phyloP scores from a whole-genome alignment of 371 early-diverging fungal genomes.

The Zychaea mexicana region DNA sequence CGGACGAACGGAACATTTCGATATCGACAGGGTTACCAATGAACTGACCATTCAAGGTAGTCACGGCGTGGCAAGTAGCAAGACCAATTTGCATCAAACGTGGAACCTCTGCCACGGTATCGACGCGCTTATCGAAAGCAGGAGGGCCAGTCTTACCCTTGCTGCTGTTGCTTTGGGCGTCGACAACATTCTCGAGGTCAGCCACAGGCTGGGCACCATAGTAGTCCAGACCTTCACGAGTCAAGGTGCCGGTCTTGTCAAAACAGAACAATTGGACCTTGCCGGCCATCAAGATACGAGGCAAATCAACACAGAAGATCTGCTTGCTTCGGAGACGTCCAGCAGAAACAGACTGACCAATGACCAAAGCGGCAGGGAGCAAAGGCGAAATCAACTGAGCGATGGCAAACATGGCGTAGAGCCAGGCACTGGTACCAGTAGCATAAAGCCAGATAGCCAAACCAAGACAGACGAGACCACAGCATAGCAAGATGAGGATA shows the following conservation, averaged over 20 bases:
- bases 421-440: slow-evolving; percentile 52
- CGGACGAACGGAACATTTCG: slow-evolving; percentile 85
- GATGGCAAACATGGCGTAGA: slow-evolving; percentile 73
- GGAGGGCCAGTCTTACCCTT: slow-evolving; percentile 1
- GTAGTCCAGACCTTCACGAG: slow-evolving; percentile 66
- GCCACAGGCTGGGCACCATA: slow-evolving; percentile 46
- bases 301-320: slow-evolving; percentile 78
- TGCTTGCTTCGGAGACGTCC: slow-evolving; percentile 64
- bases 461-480: slow-evolving; percentile 57
- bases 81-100: slow-evolving; percentile 63
- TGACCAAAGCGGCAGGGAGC: slow-evolving; percentile 60
- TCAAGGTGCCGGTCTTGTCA: slow-evolving; percentile 69
- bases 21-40: slow-evolving; percentile 95
- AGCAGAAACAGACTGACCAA: slow-evolving; percentile 80
- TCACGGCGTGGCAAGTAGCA: slow-evolving; percentile 83
- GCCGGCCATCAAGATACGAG: slow-evolving; percentile 88
- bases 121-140: slow-evolving; percentile 31
- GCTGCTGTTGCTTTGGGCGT: slow-evolving; percentile 18
- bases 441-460: slow-evolving; percentile 57
- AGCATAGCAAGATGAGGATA: slow-evolving; percentile 57
- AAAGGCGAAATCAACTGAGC: slow-evolving; percentile 75
- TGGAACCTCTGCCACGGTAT: slow-evolving; percentile 37
- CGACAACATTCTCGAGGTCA: slow-evolving; percentile 31
- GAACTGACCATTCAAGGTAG: slow-evolving; percentile 65
- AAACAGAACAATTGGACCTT: slow-evolving; percentile 94